Evolutionary conservation across 2,329 filamentous ascomycete genomes (phyloP), one percentile per base, ranked within the genome.

Genomic region (Trichoderma asperellum): DNA sequence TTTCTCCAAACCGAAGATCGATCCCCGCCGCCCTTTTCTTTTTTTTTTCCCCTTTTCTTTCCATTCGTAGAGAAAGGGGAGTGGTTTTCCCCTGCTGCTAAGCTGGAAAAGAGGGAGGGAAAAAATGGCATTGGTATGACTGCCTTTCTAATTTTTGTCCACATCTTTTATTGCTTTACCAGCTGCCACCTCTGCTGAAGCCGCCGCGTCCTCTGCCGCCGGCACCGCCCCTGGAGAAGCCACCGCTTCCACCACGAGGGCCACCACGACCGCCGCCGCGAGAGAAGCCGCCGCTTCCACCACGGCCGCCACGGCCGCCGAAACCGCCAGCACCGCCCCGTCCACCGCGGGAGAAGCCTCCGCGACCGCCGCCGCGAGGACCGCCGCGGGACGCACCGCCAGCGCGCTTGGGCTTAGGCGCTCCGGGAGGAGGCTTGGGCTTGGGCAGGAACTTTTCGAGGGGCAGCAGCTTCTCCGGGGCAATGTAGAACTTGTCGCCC

Each of bases 401-500:
- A n/a, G 91, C 91, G 74, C 89, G 90, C 78, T 85, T 86, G 73
- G 83, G 80, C 82, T 86, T 86, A 72, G 84, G 81, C 82, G 90
- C 88, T 77, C 91, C 91, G 74, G 86, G 85, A 40, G 84, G 83
- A 63, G 85, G 84, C 86, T 97, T 97, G 68, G 95, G 95, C 86
- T 94, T 97, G 73, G 96, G 96, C 70, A 98, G 85, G 87, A 99
- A 99, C 86, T 92, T 94, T 82, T 99, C 96, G 76, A 98, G 85
- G 56, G 96, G 95, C 71, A 99, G 86, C 64, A 97, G 89, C 86
- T 97, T 99, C 84, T 98, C 96, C 77, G 90, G 88, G 75, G 91
- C 92, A 78, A 98, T 97, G 86, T 90, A 99, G 84, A 99, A 96
- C 84, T 96, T 97, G 86, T 98, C 96, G 79, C 96, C 96, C 72